Conservation (phyloP, 2,329 filamentous ascomycete species). For the Dryadomyces quercus-mongolicae region DNA sequence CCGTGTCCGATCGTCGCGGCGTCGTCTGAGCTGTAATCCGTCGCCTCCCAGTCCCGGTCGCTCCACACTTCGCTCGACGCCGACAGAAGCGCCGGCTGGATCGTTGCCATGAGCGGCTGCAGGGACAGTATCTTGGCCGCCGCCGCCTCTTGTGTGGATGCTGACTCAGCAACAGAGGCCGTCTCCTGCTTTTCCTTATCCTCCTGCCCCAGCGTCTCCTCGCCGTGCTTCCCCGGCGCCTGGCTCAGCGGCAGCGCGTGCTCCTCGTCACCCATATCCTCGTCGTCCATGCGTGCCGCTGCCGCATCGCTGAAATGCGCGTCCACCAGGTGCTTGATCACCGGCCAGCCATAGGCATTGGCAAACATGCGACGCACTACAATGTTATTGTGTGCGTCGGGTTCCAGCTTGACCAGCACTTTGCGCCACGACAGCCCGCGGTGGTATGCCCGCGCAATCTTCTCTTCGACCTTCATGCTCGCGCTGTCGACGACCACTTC, state of each 20-base stretch:
- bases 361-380: slow-evolving; percentile 93
- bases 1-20: no score
- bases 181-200: not conserved
- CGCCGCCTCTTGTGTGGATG: not conserved
- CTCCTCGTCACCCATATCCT: slow-evolving; percentile 54
- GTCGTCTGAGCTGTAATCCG: slow-evolving; percentile 27
- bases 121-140: not conserved
- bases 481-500: slow-evolving; percentile 44
- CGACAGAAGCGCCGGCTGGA: not conserved
- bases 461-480: slow-evolving; percentile 87
- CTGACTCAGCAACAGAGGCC: not conserved
- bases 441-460: slow-evolving; percentile 93
- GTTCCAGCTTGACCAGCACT: slow-evolving; percentile 87
- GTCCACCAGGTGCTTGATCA: slow-evolving; percentile 87
- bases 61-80: slow-evolving; percentile 46
- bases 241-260: slow-evolving; percentile 49
- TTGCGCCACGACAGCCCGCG: slow-evolving; percentile 89
- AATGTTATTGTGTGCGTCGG: slow-evolving; percentile 97
- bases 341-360: slow-evolving; percentile 96
- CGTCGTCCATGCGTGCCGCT: slow-evolving; percentile 52
- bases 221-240: slow-evolving; percentile 49
- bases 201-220: not conserved
- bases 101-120: not conserved
- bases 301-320: slow-evolving; percentile 79
- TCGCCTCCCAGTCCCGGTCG: slow-evolving; percentile 51